A percentile compares a stretch with the other conserved stretches of the same genome.
These are phyloP conservation scores for Cordyceps javanica DNA, from an alignment of 2,329 filamentous ascomycete species.

Conservation along the genomic window DNA sequence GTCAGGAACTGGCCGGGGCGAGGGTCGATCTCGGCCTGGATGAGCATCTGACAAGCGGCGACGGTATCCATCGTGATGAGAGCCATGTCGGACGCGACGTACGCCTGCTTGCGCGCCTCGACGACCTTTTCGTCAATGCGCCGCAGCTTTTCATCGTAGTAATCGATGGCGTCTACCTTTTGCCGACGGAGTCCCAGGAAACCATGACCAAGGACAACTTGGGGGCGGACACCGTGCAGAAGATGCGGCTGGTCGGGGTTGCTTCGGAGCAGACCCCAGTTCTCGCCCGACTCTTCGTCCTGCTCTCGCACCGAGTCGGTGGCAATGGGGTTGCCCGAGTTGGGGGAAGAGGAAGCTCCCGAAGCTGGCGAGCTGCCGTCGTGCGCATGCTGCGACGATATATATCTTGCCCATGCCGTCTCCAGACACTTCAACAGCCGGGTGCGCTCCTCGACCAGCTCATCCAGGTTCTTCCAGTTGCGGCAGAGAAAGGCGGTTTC, in stretches of 20 bases:
- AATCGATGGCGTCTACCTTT: constrained; percentile 84
- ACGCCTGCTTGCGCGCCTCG: constrained; percentile 66
- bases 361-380: not conserved
- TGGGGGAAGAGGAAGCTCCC: not conserved
- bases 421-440: constrained; percentile 67
- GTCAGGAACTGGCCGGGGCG: constrained; percentile 80
- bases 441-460: constrained; percentile 62
- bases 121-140: constrained; percentile 70
- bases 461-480: constrained; percentile 79
- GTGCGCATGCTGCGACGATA: constrained; percentile 22
- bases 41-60: constrained; percentile 87
- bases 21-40: constrained; percentile 89
- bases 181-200: constrained; percentile 64
- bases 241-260: constrained; percentile 26
- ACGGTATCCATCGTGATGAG: constrained; percentile 98
- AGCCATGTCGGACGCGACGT: constrained; percentile 72
- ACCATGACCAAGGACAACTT: constrained; percentile 71
- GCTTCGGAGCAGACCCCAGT: constrained; percentile 52
- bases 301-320: constrained; percentile 14
- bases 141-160: constrained; percentile 82
- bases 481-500: constrained; percentile 81
- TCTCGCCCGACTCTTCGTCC: constrained; percentile 46
- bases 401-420: constrained; percentile 71
- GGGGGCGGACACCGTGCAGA: constrained; percentile 52
- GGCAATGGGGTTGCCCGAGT: not conserved